These are phyloP conservation scores for Tolypocladium amazonense DNA, from an alignment of 2,329 filamentous ascomycete species.

Conservation along the genomic window DNA sequence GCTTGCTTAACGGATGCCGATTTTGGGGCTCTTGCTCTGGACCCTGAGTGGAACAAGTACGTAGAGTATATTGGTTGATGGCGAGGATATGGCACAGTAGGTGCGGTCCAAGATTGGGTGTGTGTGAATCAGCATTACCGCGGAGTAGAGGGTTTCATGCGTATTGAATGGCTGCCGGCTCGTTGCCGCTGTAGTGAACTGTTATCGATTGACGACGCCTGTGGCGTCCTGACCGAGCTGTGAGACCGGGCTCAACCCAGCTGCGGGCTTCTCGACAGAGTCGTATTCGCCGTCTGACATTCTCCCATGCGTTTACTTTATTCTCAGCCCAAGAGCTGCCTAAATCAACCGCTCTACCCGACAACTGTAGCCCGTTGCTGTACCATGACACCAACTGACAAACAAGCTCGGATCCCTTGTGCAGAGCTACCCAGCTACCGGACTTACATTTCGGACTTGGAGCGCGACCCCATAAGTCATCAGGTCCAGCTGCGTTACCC, in stretches of 20 bases:
- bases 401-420: neutral
- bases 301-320: too few species aligned
- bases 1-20: neutral
- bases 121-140: neutral
- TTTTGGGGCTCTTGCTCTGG: neutral
- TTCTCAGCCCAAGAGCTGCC: neutral
- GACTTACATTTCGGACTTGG: neutral
- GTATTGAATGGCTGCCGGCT: neutral
- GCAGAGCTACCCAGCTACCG: neutral
- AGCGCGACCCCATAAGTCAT: too few species aligned
- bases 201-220: neutral
- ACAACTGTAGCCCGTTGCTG: neutral
- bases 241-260: too few species aligned
- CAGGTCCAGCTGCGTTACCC: neutral
- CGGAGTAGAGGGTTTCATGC: neutral
- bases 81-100: neutral
- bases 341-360: neutral
- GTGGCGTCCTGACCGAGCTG: too few species aligned
- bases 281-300: too few species aligned
- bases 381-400: neutral
- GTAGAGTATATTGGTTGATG: neutral
- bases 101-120: neutral
- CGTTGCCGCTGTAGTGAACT: neutral
- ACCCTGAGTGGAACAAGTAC: neutral
- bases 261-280: too few species aligned